Evolutionary conservation across 2,329 filamentous ascomycete genomes (phyloP), one percentile per base, ranked within the genome.

Genomic region (Rutstroemia sp.): DNA sequence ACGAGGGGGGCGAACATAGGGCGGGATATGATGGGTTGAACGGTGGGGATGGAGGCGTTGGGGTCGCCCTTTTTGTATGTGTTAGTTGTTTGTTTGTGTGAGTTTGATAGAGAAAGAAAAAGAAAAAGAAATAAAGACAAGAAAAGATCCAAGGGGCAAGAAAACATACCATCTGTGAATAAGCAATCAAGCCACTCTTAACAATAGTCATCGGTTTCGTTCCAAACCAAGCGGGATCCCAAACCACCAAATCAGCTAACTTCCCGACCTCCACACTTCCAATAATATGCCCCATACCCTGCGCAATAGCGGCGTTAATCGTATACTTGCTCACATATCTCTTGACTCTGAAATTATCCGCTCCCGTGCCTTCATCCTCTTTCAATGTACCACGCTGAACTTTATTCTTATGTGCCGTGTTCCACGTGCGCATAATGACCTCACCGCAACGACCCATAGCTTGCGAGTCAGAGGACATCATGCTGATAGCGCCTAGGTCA

Each of bases 381-480:
- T 81, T 76, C 27, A 97, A 73, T 1, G 72, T 68, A 0, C 92
- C 92, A 8, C 92, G 81, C 73, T 96, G 91, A 17, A 85, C 69
- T 73, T 95, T 96, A 71, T 97, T 97, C 81, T 96, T 96, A 74
- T 96, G 90, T 0, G 92, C 92, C 2, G 92, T 97, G 73, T 96
- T 92, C 92, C 92, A 97, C 0, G 92, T 96, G 12, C 92, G 83
- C 23, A 95, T 77, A 59, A 97, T 83, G 54, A 97, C 92, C 75
- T 97, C 92, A 61, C 92, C 92, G 69, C 90, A 95, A 51, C 92
- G 87, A 56, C 92, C 92, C 92, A 97, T 97, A 65, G 92, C 92
- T 73, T 97, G 92, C 0, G 88, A 92, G 73, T 97, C 92, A 0
- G 87, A 92, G 58, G 85, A 90, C 89, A 97, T 96, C 92, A 97